Evolutionary conservation across 768 basidiomycete genomes (phyloP), one percentile per base, ranked within the genome.

Genomic region (Leucosporidium scottii): DNA sequence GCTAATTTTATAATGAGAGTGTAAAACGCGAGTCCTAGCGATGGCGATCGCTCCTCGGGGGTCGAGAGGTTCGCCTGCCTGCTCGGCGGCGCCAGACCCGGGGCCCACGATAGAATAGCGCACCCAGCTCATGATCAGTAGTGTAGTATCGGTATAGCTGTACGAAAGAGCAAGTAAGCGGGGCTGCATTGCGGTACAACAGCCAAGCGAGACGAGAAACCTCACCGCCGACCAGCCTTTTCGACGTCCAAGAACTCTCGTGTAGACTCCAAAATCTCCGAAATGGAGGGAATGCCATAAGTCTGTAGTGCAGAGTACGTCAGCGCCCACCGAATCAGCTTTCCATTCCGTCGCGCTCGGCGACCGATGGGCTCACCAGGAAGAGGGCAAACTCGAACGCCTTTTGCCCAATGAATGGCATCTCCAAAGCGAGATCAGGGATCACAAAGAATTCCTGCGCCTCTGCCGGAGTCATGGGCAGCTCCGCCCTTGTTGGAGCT

Each of bases 381-480:
- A 57, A 57, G 25, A 57, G 13, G 5, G 55, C 55, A 36, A 57
- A 57, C 31, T 57, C 55, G 31, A 57, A 31, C 7, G 55, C 55
- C 21, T 57, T 57, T 6, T 15, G 28, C 30, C 13, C 12, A 1
- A 57, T 1, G 7, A 30, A 57, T 5, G 55, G 55, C 20, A 36
- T 15, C 17, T 57, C 55, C 0, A 31, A 23, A 1, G 4, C 13
- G 6, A 57, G 30, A 23, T 20, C 15, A 44, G 39, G 30, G 30
- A 31, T 23, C 20, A 30, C 30, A 5, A 57, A 31, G 31, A 57
- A 20, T 31, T 57, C 31, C 55, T 57, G 55, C 30, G 55, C 55
- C 55, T 57, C 55, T 20, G 55, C 55, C 18, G 55, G 55, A 20
- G 55, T 57, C 55, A 57, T 54, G 12, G 53, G 53, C 12, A 54